Conservation (phyloP, 176 grass and related monocot genomes). For the Rhynchospora pubera region DNA sequence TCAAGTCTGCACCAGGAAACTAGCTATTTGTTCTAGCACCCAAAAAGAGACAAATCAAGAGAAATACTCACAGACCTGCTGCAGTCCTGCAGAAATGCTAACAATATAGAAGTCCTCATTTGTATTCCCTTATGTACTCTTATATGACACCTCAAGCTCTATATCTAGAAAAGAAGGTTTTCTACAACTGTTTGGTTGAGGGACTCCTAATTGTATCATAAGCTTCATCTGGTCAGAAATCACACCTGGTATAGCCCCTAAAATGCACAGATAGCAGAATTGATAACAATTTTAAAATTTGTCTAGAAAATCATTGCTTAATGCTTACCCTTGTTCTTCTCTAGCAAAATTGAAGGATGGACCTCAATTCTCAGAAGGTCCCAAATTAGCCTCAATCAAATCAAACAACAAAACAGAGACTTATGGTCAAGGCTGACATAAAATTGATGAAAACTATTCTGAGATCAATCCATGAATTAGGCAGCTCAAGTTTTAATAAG, state of each 20-base stretch:
- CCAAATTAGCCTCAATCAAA: neutral
- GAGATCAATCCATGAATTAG: neutral
- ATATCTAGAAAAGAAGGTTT: neutral
- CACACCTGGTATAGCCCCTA: conserved; percentile 84
- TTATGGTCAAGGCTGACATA: neutral
- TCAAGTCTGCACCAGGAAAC: neutral
- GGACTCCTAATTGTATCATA: conserved; percentile 84
- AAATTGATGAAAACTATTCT: neutral
- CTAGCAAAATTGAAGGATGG: neutral
- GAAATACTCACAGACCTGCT: no score
- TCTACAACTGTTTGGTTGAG: conserved; percentile 41
- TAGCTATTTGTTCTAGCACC: neutral
- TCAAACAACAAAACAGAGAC: neutral
- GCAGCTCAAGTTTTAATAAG: neutral
- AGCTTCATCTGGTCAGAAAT: conserved; percentile 96
- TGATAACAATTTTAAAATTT: neutral
- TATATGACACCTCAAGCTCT: neutral
- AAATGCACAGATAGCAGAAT: neutral
- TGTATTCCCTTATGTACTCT: conserved; percentile 18
- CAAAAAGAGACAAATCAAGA: neutral
- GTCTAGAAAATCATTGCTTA: neutral
- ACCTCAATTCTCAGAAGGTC: neutral
- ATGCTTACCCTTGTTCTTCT: neutral
- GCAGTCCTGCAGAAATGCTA: neutral
- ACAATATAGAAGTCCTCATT: conserved; percentile 92